Evolutionary conservation across 495 filamentous ascomycete genomes (phyloP), one percentile per base, ranked within the genome.

Genomic region (Cercophora newfieldiana): DNA sequence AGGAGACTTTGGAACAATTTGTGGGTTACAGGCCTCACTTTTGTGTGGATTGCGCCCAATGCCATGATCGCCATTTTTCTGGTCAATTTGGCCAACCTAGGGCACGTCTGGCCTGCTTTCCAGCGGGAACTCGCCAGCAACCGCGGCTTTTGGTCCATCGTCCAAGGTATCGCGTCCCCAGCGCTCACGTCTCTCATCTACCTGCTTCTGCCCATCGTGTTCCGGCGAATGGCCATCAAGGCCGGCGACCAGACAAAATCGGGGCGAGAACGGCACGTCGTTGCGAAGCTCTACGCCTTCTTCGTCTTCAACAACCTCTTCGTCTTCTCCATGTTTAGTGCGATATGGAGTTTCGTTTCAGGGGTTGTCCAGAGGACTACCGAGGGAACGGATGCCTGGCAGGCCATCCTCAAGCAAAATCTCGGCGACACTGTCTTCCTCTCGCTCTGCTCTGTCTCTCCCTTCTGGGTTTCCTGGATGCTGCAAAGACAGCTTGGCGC

Each of bases 251-350:
- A 87, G 65, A 96, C 91, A 47, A 98, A 97, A 74, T 96, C 93
- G 3, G 91, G 91, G 21, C 87, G 95, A 33, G 95, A 99, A 69
- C 86, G 92, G n/a, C 93, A 98, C 75, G 95, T 99, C 68, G 85
- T 93, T 28, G 86, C 87, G 59, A 95, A 96, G 73, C 84, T 99
- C 1, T 99, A 97, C 75, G 83, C 92, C 16, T 99, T 99, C 79
- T 98, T 98, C 79, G 87, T 98, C 54, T 91, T 99, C 85, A 99
- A 99, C 82, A 97, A 98, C 74, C 79, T 98, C 54, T 77, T 98
- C 70, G 88, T 98, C 64, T 97, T 97, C 79, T 96, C 93, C 21
- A 78, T 97, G 19, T 99, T 99, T 77, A 81, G 83, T 70, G 88
- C 90, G 16, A 77, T 91, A 10, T 97, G 91, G 89, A 82, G 78